A percentile compares a stretch with the other conserved stretches of the same genome.
phyloP scores from a whole-genome alignment of 164 flowering plant genomes.

The Cinnamomum micranthum region DNA sequence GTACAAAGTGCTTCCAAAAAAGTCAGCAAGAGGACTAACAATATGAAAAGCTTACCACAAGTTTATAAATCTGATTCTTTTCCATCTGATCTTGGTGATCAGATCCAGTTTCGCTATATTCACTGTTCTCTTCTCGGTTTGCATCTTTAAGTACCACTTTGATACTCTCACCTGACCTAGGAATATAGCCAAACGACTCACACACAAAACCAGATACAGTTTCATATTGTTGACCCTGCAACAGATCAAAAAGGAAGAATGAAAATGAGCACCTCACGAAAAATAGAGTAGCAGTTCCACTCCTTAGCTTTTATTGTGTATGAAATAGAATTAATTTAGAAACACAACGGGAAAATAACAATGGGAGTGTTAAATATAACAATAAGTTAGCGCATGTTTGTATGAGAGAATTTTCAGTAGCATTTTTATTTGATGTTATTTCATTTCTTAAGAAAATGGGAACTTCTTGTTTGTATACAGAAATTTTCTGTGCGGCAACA shows the following conservation, averaged over 20 bases:
- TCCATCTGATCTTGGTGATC: constrained; percentile 55
- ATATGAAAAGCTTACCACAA: constrained; percentile 61
- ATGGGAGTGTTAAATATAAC: no score
- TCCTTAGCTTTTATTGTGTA: no score
- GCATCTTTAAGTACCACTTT: constrained; percentile 76
- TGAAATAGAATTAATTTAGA: no score
- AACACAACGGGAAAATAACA: no score
- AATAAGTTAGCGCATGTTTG: no score
- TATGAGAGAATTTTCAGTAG: no score
- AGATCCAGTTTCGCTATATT: constrained; percentile 43
- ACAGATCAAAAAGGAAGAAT: constrained; percentile 1
- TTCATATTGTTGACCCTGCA: constrained; percentile 93
- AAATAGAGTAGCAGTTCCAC: background rate
- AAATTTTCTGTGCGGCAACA: no score
- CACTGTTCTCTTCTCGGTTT: constrained; percentile 52
- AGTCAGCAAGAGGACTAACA: background rate
- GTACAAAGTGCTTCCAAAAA: background rate
- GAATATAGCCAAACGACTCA: constrained; percentile 96
- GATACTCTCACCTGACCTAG: constrained; percentile 88
- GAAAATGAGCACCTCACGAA: background rate
- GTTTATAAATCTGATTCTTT: constrained; percentile 63
- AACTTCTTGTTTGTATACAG: no score
- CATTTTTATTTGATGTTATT: no score
- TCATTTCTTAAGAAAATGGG: no score
- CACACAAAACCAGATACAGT: constrained; percentile 97